A percentile compares a stretch with the other conserved stretches of the same genome.
Evolutionary conservation across 1,139 yeast species (phyloP).

Genomic region (Zygotorulaspora mrakii): DNA sequence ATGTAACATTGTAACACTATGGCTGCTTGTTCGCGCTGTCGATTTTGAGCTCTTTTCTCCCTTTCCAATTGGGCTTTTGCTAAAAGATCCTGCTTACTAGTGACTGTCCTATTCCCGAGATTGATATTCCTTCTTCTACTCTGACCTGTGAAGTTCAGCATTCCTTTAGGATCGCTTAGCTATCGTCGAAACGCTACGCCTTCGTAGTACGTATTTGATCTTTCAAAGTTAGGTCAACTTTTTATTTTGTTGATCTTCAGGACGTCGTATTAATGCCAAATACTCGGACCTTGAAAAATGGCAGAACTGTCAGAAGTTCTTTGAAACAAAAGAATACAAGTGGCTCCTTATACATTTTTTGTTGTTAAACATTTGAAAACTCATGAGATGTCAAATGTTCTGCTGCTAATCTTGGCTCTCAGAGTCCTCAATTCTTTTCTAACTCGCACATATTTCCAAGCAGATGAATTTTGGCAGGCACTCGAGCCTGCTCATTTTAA

Average conservation of each 20-base stretch:
- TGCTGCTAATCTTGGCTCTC: conserved; percentile 29
- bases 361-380: too few species aligned
- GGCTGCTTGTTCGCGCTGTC: conserved; percentile 47
- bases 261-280: too few species aligned
- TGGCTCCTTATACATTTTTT: too few species aligned
- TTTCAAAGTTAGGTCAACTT: too few species aligned
- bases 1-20: conserved; percentile 47
- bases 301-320: too few species aligned
- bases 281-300: too few species aligned
- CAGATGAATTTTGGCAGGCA: conserved; percentile 93
- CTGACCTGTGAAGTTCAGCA: conserved; percentile 62
- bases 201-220: too few species aligned
- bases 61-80: conserved; percentile 65
- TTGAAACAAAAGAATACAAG: too few species aligned
- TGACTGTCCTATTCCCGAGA: conserved; percentile 52
- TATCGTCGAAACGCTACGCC: not conserved
- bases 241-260: too few species aligned
- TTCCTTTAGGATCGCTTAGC: conserved; percentile 10
- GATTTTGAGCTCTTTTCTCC: conserved; percentile 57
- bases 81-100: conserved; percentile 42
- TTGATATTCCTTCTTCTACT: conserved; percentile 64
- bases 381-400: not conserved
- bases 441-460: conserved; percentile 78
- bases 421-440: conserved; percentile 63
- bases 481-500: conserved; percentile 83